Conservation (phyloP, 2,329 filamentous ascomycete species). For the Diplodia seriata region DNA sequence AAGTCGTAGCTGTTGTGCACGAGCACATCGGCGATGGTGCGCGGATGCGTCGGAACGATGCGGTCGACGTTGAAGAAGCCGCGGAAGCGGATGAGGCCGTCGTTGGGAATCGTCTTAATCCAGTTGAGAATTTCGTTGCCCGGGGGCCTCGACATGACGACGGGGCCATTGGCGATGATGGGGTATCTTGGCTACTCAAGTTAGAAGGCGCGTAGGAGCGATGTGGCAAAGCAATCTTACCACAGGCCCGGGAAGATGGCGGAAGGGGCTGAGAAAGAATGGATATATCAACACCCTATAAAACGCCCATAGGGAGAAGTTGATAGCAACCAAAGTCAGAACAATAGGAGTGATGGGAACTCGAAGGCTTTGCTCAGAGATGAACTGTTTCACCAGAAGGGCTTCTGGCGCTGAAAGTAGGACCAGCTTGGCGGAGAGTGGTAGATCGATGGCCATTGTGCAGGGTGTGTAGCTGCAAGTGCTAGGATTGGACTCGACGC, state of each 20-base stretch:
- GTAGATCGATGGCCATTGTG: conserved; percentile 27
- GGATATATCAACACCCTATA: conserved; percentile 43
- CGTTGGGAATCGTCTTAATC: conserved; percentile 49
- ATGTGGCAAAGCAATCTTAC: conserved; percentile 15
- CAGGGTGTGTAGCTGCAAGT: not conserved
- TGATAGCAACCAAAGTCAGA: conserved; percentile 11
- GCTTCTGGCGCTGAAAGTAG: conserved; percentile 25
- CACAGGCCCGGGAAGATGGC: conserved; percentile 48
- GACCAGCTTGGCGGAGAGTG: conserved; percentile 21
- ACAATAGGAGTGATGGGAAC: conserved; percentile 25
- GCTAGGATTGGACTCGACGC: not conserved
- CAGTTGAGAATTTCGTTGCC: conserved; percentile 44
- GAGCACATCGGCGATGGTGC: conserved; percentile 59
- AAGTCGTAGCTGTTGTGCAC: conserved; percentile 62
- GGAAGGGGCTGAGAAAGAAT: conserved; percentile 49
- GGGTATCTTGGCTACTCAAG: conserved; percentile 37
- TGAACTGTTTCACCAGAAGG: conserved; percentile 26
- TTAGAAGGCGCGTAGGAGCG: not conserved
- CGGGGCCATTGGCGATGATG: conserved; percentile 48
- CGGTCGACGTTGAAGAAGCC: conserved; percentile 49
- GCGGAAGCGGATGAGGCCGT: conserved; percentile 50
- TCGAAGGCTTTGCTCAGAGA: conserved; percentile 20
- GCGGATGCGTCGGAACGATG: conserved; percentile 49
- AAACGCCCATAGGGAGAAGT: conserved; percentile 27
- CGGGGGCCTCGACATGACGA: conserved; percentile 45